Conservation (phyloP, 805 yeast species). For the Pichia eremophila region DNA sequence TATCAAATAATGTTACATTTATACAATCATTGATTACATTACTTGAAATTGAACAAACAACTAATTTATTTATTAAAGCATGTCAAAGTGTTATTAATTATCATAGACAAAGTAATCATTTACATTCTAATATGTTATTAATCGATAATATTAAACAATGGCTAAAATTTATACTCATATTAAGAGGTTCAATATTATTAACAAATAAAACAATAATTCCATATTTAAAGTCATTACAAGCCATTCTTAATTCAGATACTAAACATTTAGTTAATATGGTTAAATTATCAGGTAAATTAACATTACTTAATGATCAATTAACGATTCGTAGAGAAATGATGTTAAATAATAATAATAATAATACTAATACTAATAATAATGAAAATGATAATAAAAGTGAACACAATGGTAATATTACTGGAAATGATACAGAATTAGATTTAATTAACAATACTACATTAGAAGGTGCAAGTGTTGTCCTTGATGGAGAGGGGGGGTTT, state of each 20-base stretch:
- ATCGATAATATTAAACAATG: constrained; percentile 33
- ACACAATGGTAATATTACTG: constrained; percentile 13
- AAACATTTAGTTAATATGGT: constrained; percentile 57
- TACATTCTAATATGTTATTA: not conserved
- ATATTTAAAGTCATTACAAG: constrained; percentile 47
- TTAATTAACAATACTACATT: constrained; percentile 18
- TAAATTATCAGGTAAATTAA: constrained; percentile 79
- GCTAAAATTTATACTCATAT: constrained; percentile 73
- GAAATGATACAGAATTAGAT: constrained; percentile 24
- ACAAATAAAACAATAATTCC: constrained; percentile 43
- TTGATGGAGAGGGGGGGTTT: constrained; percentile 26
- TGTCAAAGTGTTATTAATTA: constrained; percentile 38
- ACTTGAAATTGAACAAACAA: constrained; percentile 36
- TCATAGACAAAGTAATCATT: not conserved
- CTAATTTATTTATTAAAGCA: constrained; percentile 36
- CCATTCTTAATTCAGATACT: constrained; percentile 46
- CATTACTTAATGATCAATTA: constrained; percentile 67
- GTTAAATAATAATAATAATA: constrained; percentile 15
- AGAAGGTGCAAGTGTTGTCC: constrained; percentile 14
- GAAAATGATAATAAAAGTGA: constrained; percentile 17
- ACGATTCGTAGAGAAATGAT: constrained; percentile 50
- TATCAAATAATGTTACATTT: constrained; percentile 29
- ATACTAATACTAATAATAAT: constrained; percentile 13
- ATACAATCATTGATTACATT: constrained; percentile 47
- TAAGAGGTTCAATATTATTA: constrained; percentile 57